Percentiles rank a stretch among this genome's conserved stretches.
These are phyloP conservation scores for Testicularia cyperi DNA, from an alignment of 1,284 basidiomycete genomes.

Conservation along the genomic window DNA sequence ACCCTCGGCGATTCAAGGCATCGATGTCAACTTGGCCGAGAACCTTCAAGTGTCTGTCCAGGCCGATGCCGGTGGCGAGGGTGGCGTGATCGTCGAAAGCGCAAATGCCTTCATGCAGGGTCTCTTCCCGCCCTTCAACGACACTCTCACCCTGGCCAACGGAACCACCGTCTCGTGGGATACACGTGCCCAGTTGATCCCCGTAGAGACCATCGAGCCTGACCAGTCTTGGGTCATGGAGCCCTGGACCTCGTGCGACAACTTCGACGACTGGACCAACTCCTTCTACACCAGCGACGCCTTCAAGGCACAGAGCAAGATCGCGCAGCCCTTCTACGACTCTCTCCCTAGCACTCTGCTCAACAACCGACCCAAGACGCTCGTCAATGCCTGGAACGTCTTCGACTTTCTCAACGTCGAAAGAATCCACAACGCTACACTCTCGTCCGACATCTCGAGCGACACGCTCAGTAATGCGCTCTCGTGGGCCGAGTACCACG, in stretches of 20 bases:
- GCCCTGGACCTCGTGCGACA: conserved; percentile 70
- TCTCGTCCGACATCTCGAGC: conserved; percentile 28
- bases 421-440: conserved; percentile 64
- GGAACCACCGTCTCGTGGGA: conserved; percentile 73
- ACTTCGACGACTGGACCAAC: conserved; percentile 43
- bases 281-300: conserved; percentile 48
- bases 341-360: conserved; percentile 68
- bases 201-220: conserved; percentile 78
- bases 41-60: conserved; percentile 31
- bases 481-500: conserved; percentile 73
- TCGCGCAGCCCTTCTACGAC: conserved; percentile 70
- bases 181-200: conserved; percentile 70
- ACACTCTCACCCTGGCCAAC: conserved; percentile 65
- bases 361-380: conserved; percentile 69
- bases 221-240: conserved; percentile 79
- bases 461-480: conserved; percentile 26
- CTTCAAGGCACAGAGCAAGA: conserved; percentile 67
- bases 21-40: conserved; percentile 60
- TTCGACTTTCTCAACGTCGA: conserved; percentile 72
- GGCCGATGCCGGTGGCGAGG: conserved; percentile 71
- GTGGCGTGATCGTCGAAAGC: conserved; percentile 76
- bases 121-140: conserved; percentile 50
- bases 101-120: conserved; percentile 62
- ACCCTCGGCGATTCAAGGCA: conserved; percentile 66
- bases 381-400: conserved; percentile 71